Evolutionary conservation across 768 basidiomycete species (phyloP), one percentile per base, ranked within the genome.

Genomic region (Rhodosporidiobolus sp.): DNA sequence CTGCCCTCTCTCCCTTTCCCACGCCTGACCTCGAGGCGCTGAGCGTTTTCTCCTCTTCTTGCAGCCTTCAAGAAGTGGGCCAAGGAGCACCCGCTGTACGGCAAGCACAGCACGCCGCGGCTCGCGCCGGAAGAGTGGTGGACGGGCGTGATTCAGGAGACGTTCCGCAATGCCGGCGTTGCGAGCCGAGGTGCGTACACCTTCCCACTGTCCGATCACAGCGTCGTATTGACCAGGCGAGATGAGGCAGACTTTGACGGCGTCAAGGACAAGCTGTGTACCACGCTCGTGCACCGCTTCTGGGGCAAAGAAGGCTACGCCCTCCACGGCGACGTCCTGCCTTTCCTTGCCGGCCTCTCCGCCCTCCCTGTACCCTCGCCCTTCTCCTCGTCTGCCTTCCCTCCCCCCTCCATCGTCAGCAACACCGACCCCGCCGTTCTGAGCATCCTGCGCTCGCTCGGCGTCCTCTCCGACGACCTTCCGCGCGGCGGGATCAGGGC

Each of bases 151-250:
- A 75, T 75, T 10, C 45, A n/a, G 34, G 63, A 68, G 5, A 71
- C 74, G 0, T 75, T 75, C 32, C 65, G 49, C 4, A 34, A 57
- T 34, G 69, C 74, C 4, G 74, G 69, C 28, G 67, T 75, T 1
- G 6, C 57, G 3, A 2, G 19, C 0, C 3, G n/a, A 1, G 49
- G 69, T 70, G 12, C 32, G 73, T 54, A 2, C 38, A 7, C 20
- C 49, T 28, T 48, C 57, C n/a, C n/a, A n/a, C n/a, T n/a, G 5
- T 22, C 14, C 17, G 46, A 30, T 28, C 34, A 20, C 7, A 38
- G 17, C 8, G 22, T 1, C 35, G 3, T 26, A 14, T n/a, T 30
- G 19, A 30, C 38, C 22, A 22, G 30, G 22, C 48, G 2, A 22
- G 8, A 19, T 34, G 28, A 20, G 35, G 6, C 50, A 74, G 68